Evolutionary conservation across 1,284 basidiomycete species (phyloP).

Genomic region (Mycena sp.): DNA sequence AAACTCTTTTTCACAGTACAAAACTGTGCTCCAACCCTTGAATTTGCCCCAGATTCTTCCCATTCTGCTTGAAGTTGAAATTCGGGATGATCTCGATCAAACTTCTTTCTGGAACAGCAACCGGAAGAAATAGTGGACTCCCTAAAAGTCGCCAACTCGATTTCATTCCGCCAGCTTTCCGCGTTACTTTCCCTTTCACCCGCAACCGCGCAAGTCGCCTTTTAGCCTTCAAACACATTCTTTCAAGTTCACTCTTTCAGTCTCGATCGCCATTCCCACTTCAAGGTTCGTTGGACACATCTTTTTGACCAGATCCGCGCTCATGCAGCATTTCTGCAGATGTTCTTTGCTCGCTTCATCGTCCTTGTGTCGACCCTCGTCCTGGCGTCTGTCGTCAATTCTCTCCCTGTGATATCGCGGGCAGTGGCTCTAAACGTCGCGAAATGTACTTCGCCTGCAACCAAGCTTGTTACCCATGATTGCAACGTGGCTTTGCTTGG

Average conservation of each 20-base stretch:
- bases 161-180: neutral
- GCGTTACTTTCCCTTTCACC: slow-evolving; percentile 8
- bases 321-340: slow-evolving; percentile 4
- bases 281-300: neutral
- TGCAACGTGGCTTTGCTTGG: slow-evolving; percentile 34
- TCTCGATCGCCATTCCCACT: neutral
- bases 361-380: slow-evolving; percentile 20
- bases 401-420: slow-evolving; percentile 24
- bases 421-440: slow-evolving; percentile 28
- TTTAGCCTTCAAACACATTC: slow-evolving; percentile 24
- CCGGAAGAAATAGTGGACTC: too few relatives aligned
- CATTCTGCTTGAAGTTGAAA: too few relatives aligned
- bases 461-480: slow-evolving; percentile 28
- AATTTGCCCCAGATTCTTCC: too few relatives aligned
- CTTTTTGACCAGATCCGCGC: neutral
- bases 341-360: slow-evolving; percentile 25
- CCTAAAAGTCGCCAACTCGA: too few relatives aligned
- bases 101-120: too few relatives aligned
- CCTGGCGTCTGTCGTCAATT: slow-evolving; percentile 18
- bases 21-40: too few relatives aligned
- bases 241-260: slow-evolving; percentile 21
- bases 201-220: slow-evolving; percentile 26
- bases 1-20: too few relatives aligned
- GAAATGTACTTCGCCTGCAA: slow-evolving; percentile 25
- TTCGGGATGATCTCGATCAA: too few relatives aligned